Base-by-base conservation (phyloP, 2,329 filamentous ascomycete genomes). In the Colletotrichum kahawae region DNA sequence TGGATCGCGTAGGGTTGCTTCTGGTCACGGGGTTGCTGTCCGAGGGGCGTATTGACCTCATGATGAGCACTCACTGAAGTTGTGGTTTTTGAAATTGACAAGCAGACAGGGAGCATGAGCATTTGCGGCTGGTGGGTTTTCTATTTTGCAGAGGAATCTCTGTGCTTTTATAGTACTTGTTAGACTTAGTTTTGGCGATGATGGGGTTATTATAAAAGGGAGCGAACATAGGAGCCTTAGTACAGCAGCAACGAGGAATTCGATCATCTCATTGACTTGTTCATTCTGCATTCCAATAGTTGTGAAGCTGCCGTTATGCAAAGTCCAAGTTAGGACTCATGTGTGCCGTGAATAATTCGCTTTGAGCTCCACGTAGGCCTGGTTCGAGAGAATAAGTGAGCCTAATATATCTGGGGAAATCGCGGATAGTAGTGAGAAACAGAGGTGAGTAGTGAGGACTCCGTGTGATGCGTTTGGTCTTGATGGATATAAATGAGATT, bases 361-460 rank as follows among this genome's bases (percentile, higher is more conserved):
- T 21, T 48, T 48, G 43, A 48, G 43, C 1, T 1, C 43, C 43
- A n/a, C n/a, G n/a, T n/a, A n/a, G n/a, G n/a, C n/a, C n/a, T n/a
- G n/a, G n/a, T n/a, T n/a, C n/a, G n/a, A n/a, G n/a, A n/a, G n/a
- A n/a, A n/a, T n/a, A n/a, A n/a, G n/a, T n/a, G n/a, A n/a, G n/a
- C n/a, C n/a, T n/a, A n/a, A n/a, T 21, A 48, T 48, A 5, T 5
- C 1, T n/a, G 38, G 18, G 9, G 6, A 12, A 12, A 48, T n/a
- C 2, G 5, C 5, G 38, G 38, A n/a, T 5, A 10, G 38, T 7
- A 1, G 36, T 5, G 38, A 1, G 1, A 18, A 12, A 43, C 5
- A 43, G 38, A 18, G 8, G 2, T 38, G 0, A n/a, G n/a, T n/a
- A 1, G 1, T 10, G 36, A 0, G 36, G 4, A 1, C 8, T 18